Evolutionary conservation across 345 rosid genomes (phyloP), one percentile per base, ranked within the genome.

Genomic region (Cardamine resedifolia): DNA sequence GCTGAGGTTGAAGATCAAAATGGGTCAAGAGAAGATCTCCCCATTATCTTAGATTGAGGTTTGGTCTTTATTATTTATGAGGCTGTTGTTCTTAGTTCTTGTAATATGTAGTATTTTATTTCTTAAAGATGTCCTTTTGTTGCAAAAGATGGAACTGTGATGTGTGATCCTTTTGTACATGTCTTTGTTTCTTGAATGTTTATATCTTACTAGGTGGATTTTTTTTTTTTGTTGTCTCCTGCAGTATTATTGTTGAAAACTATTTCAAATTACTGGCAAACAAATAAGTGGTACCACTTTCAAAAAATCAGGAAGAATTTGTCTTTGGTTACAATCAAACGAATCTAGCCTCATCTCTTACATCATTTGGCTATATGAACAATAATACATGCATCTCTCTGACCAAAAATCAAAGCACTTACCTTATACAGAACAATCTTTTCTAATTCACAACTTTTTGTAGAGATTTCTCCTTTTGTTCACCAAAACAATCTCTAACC

Each of bases 271-370:
- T 41, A 41, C 6, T 41, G 41, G 20, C 15, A 18, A 68, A 28
- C 57, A 57, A 19, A 24, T 47, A 71, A 43, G 51, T 50, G 63
- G 43, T 3, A 70, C 26, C 66, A 24, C 12, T 14, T 28, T 14
- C 0, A 10, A 36, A 36, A 48, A 15, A 4, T 27, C 58, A 64
- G 39, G 11, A 19, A 73, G 12, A 64, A 73, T 36, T 26, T 26
- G 50, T 73, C 41, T 45, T 47, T 48, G 62, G 64, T 47, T 66
- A 66, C 72, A 74, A 24, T 14, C 53, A 26, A 44, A 73, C 6
- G 51, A 65, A 65, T 64, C 14, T 33, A 64, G 65, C 49, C 50
- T 64, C 41, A 24, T 34, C 21, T 56, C 41, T 64, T 47, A 34
- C 4, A 64, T 10, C 52, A 34, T 20, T 38, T 20, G 45, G 53